phyloP scores from a whole-genome alignment of 2,329 filamentous ascomycete species.

The Aspergillus clavatus region DNA sequence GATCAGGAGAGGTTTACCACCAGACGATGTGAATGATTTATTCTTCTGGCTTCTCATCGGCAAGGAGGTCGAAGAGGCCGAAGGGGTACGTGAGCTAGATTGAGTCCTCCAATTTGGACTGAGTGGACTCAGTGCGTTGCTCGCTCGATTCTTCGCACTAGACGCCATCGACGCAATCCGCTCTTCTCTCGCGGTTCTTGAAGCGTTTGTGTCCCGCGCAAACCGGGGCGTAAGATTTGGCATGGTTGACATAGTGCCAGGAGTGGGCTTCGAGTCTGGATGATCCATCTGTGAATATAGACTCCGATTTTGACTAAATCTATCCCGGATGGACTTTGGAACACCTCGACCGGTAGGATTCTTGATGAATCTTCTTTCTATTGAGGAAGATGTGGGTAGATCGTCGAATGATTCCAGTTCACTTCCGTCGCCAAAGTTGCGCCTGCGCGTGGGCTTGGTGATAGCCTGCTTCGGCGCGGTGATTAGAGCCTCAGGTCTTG shows the following conservation, averaged over 20 bases:
- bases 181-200: slow-evolving; percentile 60
- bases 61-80: slow-evolving; percentile 48
- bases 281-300: slow-evolving; percentile 28
- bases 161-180: slow-evolving; percentile 46
- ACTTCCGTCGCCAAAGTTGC: slow-evolving; percentile 83
- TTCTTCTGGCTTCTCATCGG: slow-evolving; percentile 44
- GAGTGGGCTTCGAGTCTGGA: slow-evolving; percentile 53
- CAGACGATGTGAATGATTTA: slow-evolving; percentile 30
- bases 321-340: slow-evolving; percentile 57
- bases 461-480: slow-evolving; percentile 64
- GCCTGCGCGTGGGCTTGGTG: slow-evolving; percentile 64
- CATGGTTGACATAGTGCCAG: slow-evolving; percentile 50
- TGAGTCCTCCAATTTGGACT: slow-evolving; percentile 58
- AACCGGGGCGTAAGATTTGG: slow-evolving; percentile 56
- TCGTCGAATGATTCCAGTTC: slow-evolving; percentile 95
- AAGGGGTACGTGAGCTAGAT: slow-evolving; percentile 47
- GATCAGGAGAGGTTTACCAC: slow-evolving; percentile 75
- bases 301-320: slow-evolving; percentile 43
- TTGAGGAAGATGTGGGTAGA: slow-evolving; percentile 76
- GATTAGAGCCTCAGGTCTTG: slow-evolving; percentile 48
- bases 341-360: slow-evolving; percentile 66
- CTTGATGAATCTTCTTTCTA: slow-evolving; percentile 78
- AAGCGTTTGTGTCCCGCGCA: slow-evolving; percentile 62
- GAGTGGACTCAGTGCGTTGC: slow-evolving; percentile 47
- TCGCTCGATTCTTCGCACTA: slow-evolving; percentile 35